A percentile compares a stretch with the other conserved stretches of the same genome.
Conservation (phyloP, 441 rosid genomes). For the Hypseocharis bilobata region DNA sequence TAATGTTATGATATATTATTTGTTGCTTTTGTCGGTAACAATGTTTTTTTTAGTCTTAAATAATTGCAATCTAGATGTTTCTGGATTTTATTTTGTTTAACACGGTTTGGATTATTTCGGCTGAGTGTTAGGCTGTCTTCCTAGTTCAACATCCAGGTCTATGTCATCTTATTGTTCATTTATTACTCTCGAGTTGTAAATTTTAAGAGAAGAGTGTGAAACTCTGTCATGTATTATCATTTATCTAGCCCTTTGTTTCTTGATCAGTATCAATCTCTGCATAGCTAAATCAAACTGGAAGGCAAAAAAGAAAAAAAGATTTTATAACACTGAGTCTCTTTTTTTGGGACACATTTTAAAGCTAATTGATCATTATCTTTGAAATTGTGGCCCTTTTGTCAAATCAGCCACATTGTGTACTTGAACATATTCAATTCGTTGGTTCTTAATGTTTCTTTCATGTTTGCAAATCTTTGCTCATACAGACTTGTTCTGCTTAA, state of each 20-base stretch:
- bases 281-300: too few species aligned
- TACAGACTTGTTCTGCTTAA: not conserved
- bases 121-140: not conserved
- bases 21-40: not conserved
- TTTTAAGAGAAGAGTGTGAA: too few species aligned
- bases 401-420: not conserved
- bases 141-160: not conserved
- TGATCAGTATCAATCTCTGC: too few species aligned
- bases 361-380: not conserved
- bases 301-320: too few species aligned
- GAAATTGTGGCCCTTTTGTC: not conserved
- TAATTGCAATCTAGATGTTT: not conserved
- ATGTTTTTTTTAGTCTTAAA: not conserved
- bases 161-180: not conserved
- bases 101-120: not conserved
- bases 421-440: conserved; percentile 7
- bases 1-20: conserved; percentile 2
- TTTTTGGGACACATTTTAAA: not conserved
- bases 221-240: too few species aligned
- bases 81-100: not conserved
- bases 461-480: not conserved
- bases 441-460: not conserved
- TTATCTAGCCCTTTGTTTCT: too few species aligned
- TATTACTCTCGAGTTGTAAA: not conserved
- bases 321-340: not conserved